A percentile compares a stretch with the other conserved stretches of the same genome.
Conservation (phyloP, 2,329 filamentous ascomycete genomes). For the Domatiomyces globalis region DNA sequence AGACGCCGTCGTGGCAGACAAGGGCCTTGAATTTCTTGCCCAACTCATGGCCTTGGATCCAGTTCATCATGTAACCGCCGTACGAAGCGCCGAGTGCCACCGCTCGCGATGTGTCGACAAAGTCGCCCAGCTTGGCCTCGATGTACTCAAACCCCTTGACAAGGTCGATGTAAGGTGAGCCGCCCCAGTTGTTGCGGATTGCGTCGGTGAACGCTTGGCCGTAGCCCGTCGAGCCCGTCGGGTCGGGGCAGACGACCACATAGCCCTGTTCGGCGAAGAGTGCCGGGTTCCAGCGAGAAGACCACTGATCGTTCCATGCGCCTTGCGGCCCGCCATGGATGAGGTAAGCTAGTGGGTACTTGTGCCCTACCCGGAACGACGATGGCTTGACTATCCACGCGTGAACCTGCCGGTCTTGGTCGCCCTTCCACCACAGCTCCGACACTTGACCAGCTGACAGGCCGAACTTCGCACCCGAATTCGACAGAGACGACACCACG, state of each 20-base stretch:
- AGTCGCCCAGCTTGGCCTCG: slow-evolving; percentile 32
- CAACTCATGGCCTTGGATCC: slow-evolving; percentile 41
- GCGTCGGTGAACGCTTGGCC: slow-evolving; percentile 41
- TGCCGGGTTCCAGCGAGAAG: slow-evolving; percentile 39
- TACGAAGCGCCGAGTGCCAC: slow-evolving; percentile 41
- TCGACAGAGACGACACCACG: slow-evolving; percentile 27
- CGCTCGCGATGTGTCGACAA: slow-evolving; percentile 40
- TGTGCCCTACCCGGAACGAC: slow-evolving; percentile 31
- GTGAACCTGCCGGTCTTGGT: slow-evolving; percentile 30
- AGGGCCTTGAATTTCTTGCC: slow-evolving; percentile 44
- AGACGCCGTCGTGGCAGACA: slow-evolving; percentile 37
- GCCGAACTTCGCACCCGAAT: slow-evolving; percentile 27
- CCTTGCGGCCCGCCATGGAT: slow-evolving; percentile 40
- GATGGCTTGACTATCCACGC: slow-evolving; percentile 36
- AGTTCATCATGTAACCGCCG: slow-evolving; percentile 49
- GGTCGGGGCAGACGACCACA: slow-evolving; percentile 45
- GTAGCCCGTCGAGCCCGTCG: slow-evolving; percentile 44
- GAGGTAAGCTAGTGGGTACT: slow-evolving; percentile 41
- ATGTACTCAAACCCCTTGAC: slow-evolving; percentile 41
- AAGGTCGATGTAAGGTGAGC: slow-evolving; percentile 42
- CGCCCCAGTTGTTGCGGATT: slow-evolving; percentile 40
- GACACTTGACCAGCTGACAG: slow-evolving; percentile 29
- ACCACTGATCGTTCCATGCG: slow-evolving; percentile 42
- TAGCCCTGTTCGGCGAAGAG: slow-evolving; percentile 49
- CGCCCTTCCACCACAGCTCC: slow-evolving; percentile 34